Percentiles rank a stretch among this genome's conserved stretches.
phyloP scores from a whole-genome alignment of 1,284 basidiomycete genomes.

The Ganoderma lucidum region DNA sequence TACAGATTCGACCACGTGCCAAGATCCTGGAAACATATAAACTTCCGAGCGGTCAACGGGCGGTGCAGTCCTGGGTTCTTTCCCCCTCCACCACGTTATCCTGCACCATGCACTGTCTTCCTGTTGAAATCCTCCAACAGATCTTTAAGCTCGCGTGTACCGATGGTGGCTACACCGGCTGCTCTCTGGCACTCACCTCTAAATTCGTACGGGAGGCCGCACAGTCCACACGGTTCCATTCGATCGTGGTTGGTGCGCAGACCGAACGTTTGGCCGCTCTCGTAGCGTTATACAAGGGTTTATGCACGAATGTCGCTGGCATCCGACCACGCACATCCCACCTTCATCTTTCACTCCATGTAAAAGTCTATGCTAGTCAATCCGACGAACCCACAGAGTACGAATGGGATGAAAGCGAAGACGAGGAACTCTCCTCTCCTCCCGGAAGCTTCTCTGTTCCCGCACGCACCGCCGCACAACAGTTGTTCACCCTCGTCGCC shows the following conservation, averaged over 20 bases:
- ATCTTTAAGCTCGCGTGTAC: conserved; percentile 19
- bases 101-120: conserved; percentile 13
- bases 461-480: neutral
- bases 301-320: neutral
- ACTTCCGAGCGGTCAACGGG: neutral
- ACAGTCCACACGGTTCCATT: conserved; percentile 15
- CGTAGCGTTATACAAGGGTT: conserved; percentile 6
- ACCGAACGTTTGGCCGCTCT: conserved; percentile 8
- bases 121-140: conserved; percentile 7
- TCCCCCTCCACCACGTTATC: neutral
- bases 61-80: neutral
- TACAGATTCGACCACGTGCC: conserved; percentile 1
- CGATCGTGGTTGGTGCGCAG: neutral
- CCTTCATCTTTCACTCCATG: neutral
- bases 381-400: neutral
- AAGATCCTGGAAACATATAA: conserved; percentile 9
- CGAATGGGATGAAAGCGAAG: neutral
- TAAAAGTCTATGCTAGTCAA: neutral
- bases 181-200: conserved; percentile 19
- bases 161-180: conserved; percentile 19
- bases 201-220: conserved; percentile 8
- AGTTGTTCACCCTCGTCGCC: conserved; percentile 11
- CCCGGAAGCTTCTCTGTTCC: neutral
- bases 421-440: neutral
- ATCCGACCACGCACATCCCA: neutral